Percentiles rank a stretch among this genome's conserved stretches.
These are phyloP conservation scores for Pelargonium nanum DNA, from an alignment of 345 rosid species.

Conservation along the genomic window DNA sequence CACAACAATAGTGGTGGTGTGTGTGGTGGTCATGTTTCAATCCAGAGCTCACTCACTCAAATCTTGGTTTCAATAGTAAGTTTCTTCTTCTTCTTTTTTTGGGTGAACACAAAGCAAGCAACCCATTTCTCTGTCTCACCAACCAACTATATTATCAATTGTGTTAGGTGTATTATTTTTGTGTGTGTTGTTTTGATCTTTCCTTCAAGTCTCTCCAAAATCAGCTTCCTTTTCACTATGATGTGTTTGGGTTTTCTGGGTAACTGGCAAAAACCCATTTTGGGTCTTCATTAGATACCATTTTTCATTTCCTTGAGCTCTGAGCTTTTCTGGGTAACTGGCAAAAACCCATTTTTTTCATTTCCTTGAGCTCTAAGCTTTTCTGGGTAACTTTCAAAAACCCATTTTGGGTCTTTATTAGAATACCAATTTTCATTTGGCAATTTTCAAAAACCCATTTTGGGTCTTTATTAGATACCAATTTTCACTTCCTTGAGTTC, in stretches of 20 bases:
- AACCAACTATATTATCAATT: too few species aligned
- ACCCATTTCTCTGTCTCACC: too few species aligned
- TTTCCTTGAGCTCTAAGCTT: too few species aligned
- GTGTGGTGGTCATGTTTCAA: neutral
- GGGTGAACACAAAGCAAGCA: too few species aligned
- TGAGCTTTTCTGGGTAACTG: neutral
- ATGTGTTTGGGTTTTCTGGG: neutral
- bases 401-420: too few species aligned
- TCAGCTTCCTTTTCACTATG: neutral
- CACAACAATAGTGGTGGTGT: neutral
- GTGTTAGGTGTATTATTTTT: neutral
- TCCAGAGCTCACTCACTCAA: neutral
- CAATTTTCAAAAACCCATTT: too few species aligned
- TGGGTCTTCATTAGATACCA: too few species aligned
- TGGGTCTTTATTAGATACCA: too few species aligned
- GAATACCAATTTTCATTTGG: neutral
- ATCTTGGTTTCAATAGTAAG: neutral
- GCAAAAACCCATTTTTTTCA: neutral
- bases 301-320: too few species aligned
- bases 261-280: too few species aligned
- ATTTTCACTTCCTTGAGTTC: too few species aligned
- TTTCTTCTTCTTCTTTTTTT: too few species aligned
- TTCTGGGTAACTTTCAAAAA: neutral
- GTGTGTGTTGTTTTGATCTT: neutral
- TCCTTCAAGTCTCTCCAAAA: neutral